Base-by-base conservation (phyloP, 768 basidiomycete genomes). In the Pholiota microspora region DNA sequence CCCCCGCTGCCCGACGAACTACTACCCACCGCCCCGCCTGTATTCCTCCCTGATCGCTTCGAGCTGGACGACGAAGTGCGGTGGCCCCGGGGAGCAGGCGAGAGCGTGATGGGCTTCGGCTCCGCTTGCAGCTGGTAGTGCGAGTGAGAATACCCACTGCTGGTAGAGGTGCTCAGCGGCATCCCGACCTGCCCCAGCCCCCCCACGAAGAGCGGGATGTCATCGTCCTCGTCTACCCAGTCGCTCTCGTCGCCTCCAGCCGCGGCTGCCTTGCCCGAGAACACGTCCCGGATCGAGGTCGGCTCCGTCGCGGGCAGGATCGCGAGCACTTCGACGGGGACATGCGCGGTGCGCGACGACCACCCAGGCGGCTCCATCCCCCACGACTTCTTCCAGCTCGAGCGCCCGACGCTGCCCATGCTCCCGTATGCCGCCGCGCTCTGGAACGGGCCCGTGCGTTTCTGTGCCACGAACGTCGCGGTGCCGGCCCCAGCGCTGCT, bases 321-420 rank as follows among this genome's bases (percentile, higher is more conserved):
- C n/a, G 82, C 80, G 10, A 92, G 75, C 7, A 92, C 88, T 66
- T 93, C 91, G 25, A 92, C 76, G 0, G 92, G 88, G 4, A 86
- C 69, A 62, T 86, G 85, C 10, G 83, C 73, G 5, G 81, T 77
- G 3, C 87, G 80, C 31, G 75, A 78, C 59, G 89, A 86, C 89
- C 90, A 92, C 15, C 90, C 91, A 18, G 91, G 89, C 5, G 91
- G 92, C 62, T 93, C 89, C 25, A 86, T 71, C 0, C 92, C 92
- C 92, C 92, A 94, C 6, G 86, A 82, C 68, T 91, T 92, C 76
- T 90, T 92, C 92, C 92, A 94, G 65, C 88, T 88, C 18, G 87
- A 85, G 27, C 85, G 81, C 28, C 87, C 82, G 47, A 83, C 69
- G 28, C 72, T 71, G 51, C 72, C 74, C 15, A 68, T 62, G 56